Evolutionary conservation across 1,284 basidiomycete genomes (phyloP).

Genomic region (Moesziomyces aphidis): DNA sequence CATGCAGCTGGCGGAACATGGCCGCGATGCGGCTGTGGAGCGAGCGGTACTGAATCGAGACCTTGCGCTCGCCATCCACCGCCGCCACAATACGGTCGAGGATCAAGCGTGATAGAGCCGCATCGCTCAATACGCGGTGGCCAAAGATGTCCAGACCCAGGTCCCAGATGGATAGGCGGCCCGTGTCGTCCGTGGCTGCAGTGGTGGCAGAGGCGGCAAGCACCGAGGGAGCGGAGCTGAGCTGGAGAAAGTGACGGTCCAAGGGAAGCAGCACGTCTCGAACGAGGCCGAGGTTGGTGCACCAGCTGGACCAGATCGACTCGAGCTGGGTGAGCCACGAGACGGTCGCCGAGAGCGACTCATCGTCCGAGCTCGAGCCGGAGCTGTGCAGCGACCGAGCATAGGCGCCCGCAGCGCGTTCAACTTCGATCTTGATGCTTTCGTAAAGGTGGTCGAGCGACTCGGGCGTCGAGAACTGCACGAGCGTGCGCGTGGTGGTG

Average conservation of each 20-base stretch:
- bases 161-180: conserved; percentile 35
- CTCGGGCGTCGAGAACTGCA: conserved; percentile 13
- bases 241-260: conserved; percentile 23
- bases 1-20: conserved; percentile 49
- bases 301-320: conserved; percentile 52
- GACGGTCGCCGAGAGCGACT: conserved; percentile 15
- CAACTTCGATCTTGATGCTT: conserved; percentile 56
- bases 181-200: background rate
- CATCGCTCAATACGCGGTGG: conserved; percentile 48
- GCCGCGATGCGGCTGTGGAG: conserved; percentile 43
- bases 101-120: conserved; percentile 21
- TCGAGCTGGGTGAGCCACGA: conserved; percentile 48
- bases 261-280: conserved; percentile 37
- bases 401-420: conserved; percentile 46
- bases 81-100: conserved; percentile 29
- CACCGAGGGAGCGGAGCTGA: background rate
- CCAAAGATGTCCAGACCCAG: conserved; percentile 54
- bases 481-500: conserved; percentile 25
- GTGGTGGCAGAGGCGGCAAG: background rate
- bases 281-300: conserved; percentile 36
- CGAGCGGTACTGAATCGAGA: conserved; percentile 24
- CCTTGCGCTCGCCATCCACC: conserved; percentile 37
- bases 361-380: conserved; percentile 17
- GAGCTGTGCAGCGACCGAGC: conserved; percentile 32
- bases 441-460: conserved; percentile 49